Conservation (phyloP, 305 asterid genomes). For the Andrographis paniculata region DNA sequence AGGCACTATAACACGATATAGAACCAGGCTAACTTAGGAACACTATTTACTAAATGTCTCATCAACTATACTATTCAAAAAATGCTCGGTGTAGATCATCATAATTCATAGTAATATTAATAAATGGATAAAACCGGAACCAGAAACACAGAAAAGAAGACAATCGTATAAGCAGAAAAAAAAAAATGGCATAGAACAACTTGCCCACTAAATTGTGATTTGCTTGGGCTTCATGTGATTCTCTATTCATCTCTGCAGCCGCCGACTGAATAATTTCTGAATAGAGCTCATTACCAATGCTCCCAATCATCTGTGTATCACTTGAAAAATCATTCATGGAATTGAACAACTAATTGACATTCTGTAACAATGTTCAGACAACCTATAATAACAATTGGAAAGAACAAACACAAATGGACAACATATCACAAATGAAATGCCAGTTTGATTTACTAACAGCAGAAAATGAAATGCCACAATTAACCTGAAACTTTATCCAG, state of each 20-base stretch:
- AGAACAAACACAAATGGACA: background rate
- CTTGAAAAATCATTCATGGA: conserved; percentile 5
- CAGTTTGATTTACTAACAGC: background rate
- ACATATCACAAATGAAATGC: background rate
- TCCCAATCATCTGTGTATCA: conserved; percentile 22
- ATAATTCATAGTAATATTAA: background rate
- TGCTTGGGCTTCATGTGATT: background rate
- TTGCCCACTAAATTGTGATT: background rate
- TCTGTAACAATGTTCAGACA: background rate
- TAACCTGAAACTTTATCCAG: background rate
- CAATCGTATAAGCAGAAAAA: background rate
- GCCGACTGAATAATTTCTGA: conserved; percentile 27
- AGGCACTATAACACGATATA: too few species aligned
- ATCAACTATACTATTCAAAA: background rate
- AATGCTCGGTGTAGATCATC: background rate
- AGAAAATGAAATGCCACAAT: background rate
- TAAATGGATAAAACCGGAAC: background rate
- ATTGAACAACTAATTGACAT: background rate
- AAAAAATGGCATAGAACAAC: background rate
- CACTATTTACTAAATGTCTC: too few species aligned
- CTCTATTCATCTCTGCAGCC: conserved; percentile 10
- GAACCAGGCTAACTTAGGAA: too few species aligned
- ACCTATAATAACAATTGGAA: background rate
- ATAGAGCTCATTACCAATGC: conserved; percentile 33
- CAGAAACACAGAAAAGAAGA: background rate